Percentiles rank a stretch among this genome's conserved stretches.
phyloP scores from a whole-genome alignment of 106 monocot species.

The Alisma plantagoaquatica region DNA sequence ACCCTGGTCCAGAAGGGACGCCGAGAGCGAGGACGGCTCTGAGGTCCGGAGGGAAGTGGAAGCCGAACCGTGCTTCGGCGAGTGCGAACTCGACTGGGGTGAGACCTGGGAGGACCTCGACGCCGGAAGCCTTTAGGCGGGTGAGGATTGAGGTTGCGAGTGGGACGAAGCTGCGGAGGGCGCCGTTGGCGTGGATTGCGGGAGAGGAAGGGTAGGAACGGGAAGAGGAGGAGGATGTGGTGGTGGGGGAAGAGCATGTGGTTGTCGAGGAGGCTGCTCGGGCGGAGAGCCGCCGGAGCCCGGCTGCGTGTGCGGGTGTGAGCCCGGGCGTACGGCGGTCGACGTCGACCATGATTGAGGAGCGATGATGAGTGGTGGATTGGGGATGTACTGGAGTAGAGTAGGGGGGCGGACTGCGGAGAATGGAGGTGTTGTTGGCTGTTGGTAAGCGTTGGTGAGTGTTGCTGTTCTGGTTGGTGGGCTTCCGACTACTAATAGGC shows the following conservation, averaged over 20 bases:
- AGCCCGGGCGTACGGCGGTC: constrained; percentile 13
- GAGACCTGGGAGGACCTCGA: constrained; percentile 15
- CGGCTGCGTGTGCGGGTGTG: constrained; percentile 12
- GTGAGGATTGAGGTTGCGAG: constrained; percentile 12
- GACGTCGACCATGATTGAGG: constrained; percentile 16
- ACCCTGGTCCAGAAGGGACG: constrained; percentile 13
- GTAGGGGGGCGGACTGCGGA: neutral
- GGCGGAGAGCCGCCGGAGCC: constrained; percentile 12
- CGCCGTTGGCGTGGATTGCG: neutral
- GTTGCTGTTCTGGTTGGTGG: no score
- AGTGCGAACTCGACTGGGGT: constrained; percentile 15
- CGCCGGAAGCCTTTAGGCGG: constrained; percentile 8
- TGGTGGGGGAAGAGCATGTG: constrained; percentile 5
- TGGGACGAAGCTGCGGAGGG: constrained; percentile 5
- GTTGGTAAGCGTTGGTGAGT: no score
- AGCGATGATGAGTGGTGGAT: neutral
- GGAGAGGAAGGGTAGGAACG: neutral
- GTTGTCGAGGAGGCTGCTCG: constrained; percentile 10
- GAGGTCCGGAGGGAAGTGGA: constrained; percentile 29
- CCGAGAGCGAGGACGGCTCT: constrained; percentile 20
- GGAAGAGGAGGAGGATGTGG: neutral
- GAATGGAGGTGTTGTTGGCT: no score
- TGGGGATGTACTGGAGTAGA: neutral
- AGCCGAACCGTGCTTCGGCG: constrained; percentile 16
- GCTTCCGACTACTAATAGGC: no score